A percentile compares a stretch with the other conserved stretches of the same genome.
These are phyloP conservation scores for Globomyces pollinis-pini DNA, from an alignment of 192 early-diverging fungal species.

Conservation along the genomic window DNA sequence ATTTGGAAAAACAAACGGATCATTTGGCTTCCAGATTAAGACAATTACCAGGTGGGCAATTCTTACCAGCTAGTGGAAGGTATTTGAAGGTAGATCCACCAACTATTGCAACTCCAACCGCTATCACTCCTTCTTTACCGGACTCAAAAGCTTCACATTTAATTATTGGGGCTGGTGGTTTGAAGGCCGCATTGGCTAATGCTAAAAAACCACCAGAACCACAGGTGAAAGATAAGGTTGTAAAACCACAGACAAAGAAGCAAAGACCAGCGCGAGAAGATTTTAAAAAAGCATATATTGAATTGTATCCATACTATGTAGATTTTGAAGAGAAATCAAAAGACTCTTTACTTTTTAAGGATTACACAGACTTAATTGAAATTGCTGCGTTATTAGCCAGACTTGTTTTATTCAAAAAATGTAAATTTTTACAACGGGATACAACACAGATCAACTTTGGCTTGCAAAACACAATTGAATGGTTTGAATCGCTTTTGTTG, in stretches of 20 bases:
- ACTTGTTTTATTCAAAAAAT: conserved; percentile 45
- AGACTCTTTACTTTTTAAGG: conserved; percentile 62
- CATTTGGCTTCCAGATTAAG: conserved; percentile 27
- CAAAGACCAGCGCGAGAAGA: conserved; percentile 32
- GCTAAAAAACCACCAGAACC: not conserved
- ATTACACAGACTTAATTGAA: conserved; percentile 55
- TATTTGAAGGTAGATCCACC: conserved; percentile 39
- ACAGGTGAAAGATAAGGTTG: conserved; percentile 1
- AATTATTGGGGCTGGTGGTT: conserved; percentile 44
- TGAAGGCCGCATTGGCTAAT: conserved; percentile 31
- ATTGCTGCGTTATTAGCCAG: conserved; percentile 53
- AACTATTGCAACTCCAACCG: conserved; percentile 19
- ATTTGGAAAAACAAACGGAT: conserved; percentile 8
- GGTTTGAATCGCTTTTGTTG: conserved; percentile 67
- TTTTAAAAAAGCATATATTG: conserved; percentile 54
- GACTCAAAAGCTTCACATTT: conserved; percentile 21
- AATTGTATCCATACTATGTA: conserved; percentile 61
- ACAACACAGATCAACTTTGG: conserved; percentile 51
- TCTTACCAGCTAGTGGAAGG: conserved; percentile 27
- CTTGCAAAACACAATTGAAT: conserved; percentile 62
- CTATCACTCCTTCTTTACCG: conserved; percentile 18
- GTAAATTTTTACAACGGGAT: conserved; percentile 43
- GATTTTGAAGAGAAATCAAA: conserved; percentile 58
- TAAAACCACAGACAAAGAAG: not conserved
- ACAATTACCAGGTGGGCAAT: conserved; percentile 43